These are phyloP conservation scores for Daldinia bambusicola DNA, from an alignment of 495 filamentous ascomycete species.

Conservation along the genomic window DNA sequence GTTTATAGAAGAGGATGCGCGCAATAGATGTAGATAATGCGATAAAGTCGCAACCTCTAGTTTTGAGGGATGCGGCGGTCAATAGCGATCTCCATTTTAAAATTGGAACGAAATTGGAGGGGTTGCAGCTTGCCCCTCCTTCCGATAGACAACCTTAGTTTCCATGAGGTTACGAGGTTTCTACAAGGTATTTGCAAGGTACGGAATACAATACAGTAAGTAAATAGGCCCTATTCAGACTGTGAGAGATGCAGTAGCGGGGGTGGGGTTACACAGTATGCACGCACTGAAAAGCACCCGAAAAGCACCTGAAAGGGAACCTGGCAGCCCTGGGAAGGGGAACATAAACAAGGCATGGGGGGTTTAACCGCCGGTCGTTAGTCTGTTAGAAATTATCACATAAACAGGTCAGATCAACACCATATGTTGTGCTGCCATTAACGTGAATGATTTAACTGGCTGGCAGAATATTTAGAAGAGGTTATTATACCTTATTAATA, in stretches of 20 bases:
- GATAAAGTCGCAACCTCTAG: constrained; percentile 27
- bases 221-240: neutral
- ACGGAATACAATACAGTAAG: too few species aligned
- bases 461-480: neutral
- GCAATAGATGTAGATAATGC: constrained; percentile 6
- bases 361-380: constrained; percentile 15
- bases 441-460: neutral
- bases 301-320: too few species aligned
- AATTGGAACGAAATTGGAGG: constrained; percentile 45
- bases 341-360: neutral
- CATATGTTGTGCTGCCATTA: neutral
- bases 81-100: constrained; percentile 42
- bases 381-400: constrained; percentile 31
- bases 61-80: constrained; percentile 38
- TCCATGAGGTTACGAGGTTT: neutral
- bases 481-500: neutral
- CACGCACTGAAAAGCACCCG: too few species aligned
- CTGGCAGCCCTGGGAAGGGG: neutral
- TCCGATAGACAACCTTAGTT: constrained; percentile 11
- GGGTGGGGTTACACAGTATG: constrained; percentile 18
- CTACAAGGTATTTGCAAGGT: too few species aligned
- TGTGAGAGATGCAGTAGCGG: neutral
- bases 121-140: constrained; percentile 37
- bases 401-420: constrained; percentile 27
- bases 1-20: constrained; percentile 9